These are phyloP conservation scores for Hypoxylon rickii DNA, from an alignment of 495 filamentous ascomycete species.

Conservation along the genomic window DNA sequence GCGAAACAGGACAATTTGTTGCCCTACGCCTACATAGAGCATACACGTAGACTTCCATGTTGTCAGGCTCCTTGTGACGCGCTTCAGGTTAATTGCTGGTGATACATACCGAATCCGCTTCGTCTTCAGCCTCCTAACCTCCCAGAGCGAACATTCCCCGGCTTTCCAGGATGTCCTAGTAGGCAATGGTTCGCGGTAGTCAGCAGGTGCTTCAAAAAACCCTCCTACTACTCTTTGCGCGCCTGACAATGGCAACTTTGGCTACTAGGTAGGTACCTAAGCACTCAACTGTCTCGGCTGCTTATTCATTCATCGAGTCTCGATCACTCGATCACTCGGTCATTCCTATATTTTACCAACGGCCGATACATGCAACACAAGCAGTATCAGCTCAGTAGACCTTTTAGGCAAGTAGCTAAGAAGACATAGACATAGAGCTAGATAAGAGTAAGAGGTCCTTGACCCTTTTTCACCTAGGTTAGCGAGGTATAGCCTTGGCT, in stretches of 20 bases:
- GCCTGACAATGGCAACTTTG: slow-evolving; percentile 16
- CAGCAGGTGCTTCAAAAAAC: slow-evolving; percentile 20
- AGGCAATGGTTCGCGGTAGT: slow-evolving; percentile 26
- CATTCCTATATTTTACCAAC: too few species aligned
- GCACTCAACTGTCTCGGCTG: too few species aligned
- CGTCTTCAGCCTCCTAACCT: not conserved
- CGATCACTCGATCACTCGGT: too few species aligned
- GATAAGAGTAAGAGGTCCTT: too few species aligned
- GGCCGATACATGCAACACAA: too few species aligned
- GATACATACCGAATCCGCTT: not conserved
- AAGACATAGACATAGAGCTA: too few species aligned
- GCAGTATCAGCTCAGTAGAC: too few species aligned
- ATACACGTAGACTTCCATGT: not conserved
- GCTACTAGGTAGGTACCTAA: not conserved
- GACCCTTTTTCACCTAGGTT: too few species aligned
- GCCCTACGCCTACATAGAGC: not conserved
- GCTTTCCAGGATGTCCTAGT: not conserved
- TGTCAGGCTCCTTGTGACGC: slow-evolving; percentile 5
- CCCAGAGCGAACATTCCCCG: not conserved
- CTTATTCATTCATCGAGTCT: too few species aligned
- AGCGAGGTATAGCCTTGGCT: too few species aligned
- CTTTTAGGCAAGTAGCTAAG: too few species aligned
- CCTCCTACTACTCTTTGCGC: slow-evolving; percentile 23
- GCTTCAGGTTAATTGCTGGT: slow-evolving; percentile 22
- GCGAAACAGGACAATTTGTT: slow-evolving; percentile 21